Percentiles rank a stretch among this genome's conserved stretches.
These are phyloP conservation scores for Dothideomycetidae sp. DNA, from an alignment of 2,329 filamentous ascomycete species.

Conservation along the genomic window DNA sequence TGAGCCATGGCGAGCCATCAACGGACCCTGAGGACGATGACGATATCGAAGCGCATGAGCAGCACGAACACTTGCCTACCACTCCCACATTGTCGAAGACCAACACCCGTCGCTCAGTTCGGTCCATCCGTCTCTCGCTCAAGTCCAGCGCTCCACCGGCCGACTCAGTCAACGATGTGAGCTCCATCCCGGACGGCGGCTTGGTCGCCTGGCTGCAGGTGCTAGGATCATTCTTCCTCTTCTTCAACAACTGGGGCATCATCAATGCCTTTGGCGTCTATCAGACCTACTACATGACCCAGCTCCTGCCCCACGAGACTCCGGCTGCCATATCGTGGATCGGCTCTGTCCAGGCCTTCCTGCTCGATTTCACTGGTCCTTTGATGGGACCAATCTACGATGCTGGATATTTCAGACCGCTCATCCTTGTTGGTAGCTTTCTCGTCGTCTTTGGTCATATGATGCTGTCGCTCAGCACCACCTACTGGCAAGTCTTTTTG, in stretches of 20 bases:
- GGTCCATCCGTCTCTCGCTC: neutral
- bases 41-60: neutral
- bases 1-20: too few relatives aligned
- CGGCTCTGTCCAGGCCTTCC: slow-evolving; percentile 34
- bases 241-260: slow-evolving; percentile 34
- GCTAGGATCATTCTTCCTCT: slow-evolving; percentile 30
- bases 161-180: slow-evolving; percentile 28
- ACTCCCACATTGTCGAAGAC: slow-evolving; percentile 1
- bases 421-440: slow-evolving; percentile 30
- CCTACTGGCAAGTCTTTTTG: slow-evolving; percentile 37
- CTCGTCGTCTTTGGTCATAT: slow-evolving; percentile 36
- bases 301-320: slow-evolving; percentile 25
- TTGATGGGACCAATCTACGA: slow-evolving; percentile 37
- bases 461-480: slow-evolving; percentile 35
- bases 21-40: neutral
- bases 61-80: slow-evolving; percentile 2
- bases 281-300: slow-evolving; percentile 34
- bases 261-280: slow-evolving; percentile 37
- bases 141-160: slow-evolving; percentile 2
- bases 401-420: slow-evolving; percentile 31
- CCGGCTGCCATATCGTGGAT: slow-evolving; percentile 37
- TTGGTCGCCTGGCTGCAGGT: slow-evolving; percentile 34
- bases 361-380: slow-evolving; percentile 32
- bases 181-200: slow-evolving; percentile 32
- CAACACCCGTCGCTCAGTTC: slow-evolving; percentile 2